These are phyloP conservation scores for Musa beccarii DNA, from an alignment of 176 grass and related monocot species.

Conservation along the genomic window DNA sequence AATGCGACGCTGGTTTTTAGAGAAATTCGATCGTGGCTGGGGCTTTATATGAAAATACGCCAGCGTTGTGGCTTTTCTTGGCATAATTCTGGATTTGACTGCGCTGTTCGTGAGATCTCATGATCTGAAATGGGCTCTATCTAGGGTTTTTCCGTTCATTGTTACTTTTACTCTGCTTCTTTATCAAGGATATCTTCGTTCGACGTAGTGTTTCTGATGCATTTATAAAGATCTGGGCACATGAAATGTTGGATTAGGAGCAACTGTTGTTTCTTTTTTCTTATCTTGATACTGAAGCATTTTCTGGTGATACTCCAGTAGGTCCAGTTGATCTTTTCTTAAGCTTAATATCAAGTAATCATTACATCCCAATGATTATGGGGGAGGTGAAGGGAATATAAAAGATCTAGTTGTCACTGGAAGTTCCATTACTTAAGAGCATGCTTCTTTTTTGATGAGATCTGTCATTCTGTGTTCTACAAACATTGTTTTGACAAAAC, in stretches of 20 bases:
- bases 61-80: background rate
- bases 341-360: background rate
- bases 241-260: background rate
- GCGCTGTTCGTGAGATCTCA: background rate
- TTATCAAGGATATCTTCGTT: background rate
- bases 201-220: background rate
- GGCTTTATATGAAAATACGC: no score
- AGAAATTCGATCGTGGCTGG: no score
- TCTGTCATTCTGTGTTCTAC: background rate
- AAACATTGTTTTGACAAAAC: background rate
- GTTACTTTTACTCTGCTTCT: background rate
- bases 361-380: background rate
- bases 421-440: background rate
- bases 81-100: background rate
- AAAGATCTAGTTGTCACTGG: background rate
- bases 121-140: background rate
- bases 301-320: background rate
- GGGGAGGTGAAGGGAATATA: background rate
- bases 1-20: no score
- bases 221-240: background rate
- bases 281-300: background rate
- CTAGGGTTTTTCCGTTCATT: background rate
- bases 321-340: background rate
- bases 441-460: background rate
- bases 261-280: background rate